These are phyloP conservation scores for Calonectria naviculata DNA, from an alignment of 2,329 filamentous ascomycete species.

Conservation along the genomic window DNA sequence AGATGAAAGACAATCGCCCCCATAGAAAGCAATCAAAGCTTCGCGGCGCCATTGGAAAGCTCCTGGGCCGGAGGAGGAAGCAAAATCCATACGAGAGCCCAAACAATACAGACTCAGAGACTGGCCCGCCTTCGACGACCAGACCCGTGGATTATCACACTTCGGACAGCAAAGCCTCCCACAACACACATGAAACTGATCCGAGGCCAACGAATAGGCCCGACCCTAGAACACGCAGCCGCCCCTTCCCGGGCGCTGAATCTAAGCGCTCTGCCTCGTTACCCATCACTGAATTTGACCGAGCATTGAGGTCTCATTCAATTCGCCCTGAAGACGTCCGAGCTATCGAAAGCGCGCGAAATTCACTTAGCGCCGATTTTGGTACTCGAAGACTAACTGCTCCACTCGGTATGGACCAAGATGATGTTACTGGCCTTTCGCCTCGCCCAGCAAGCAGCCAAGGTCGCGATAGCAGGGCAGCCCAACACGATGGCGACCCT, in stretches of 20 bases:
- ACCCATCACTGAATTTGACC: slow-evolving; percentile 70
- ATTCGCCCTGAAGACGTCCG: slow-evolving; percentile 66
- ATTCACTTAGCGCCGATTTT: slow-evolving; percentile 61
- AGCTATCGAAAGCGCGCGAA: slow-evolving; percentile 64
- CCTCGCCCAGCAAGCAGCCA: slow-evolving; percentile 72
- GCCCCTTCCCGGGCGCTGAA: slow-evolving; percentile 49
- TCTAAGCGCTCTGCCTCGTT: slow-evolving; percentile 68
- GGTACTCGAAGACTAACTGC: slow-evolving; percentile 46
- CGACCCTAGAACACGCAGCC: slow-evolving; percentile 51
- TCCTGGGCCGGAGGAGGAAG: slow-evolving; percentile 71
- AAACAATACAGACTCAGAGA: slow-evolving; percentile 36
- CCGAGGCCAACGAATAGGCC: slow-evolving; percentile 31
- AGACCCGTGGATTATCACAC: slow-evolving; percentile 38
- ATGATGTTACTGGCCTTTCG: slow-evolving; percentile 65
- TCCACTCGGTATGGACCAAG: slow-evolving; percentile 44
- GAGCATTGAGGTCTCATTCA: slow-evolving; percentile 71
- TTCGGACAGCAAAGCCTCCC: slow-evolving; percentile 28
- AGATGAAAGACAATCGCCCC: slow-evolving; percentile 45
- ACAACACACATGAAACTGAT: slow-evolving; percentile 19
- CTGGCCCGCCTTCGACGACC: slow-evolving; percentile 34
- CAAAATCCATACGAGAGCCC: slow-evolving; percentile 29
- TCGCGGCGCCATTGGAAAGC: slow-evolving; percentile 64
- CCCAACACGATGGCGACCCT: slow-evolving; percentile 54
- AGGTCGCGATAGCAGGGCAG: slow-evolving; percentile 56
- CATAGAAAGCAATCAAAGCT: slow-evolving; percentile 69